These are phyloP conservation scores for Trichoderma virens DNA, from an alignment of 495 filamentous ascomycete genomes.

Conservation along the genomic window DNA sequence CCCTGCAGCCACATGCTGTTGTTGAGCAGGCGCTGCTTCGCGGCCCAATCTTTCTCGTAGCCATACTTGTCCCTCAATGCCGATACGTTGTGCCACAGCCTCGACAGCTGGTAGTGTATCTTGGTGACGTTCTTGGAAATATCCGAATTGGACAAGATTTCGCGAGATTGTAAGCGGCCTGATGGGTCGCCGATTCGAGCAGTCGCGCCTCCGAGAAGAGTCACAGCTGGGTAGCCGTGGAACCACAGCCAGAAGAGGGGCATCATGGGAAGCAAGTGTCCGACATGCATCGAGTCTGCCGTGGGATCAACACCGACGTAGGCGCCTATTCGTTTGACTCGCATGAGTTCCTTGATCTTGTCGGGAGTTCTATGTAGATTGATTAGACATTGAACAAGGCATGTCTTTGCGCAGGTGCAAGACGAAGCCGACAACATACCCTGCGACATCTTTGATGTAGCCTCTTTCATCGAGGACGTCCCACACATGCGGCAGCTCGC, in stretches of 20 bases:
- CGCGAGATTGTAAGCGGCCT: slow-evolving; percentile 60
- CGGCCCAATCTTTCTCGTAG: slow-evolving; percentile 51
- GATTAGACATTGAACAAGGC: background rate
- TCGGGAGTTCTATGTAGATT: slow-evolving; percentile 37
- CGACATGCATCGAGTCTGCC: slow-evolving; percentile 81
- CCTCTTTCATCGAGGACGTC: slow-evolving; percentile 72
- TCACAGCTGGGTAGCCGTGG: slow-evolving; percentile 66
- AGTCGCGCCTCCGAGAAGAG: slow-evolving; percentile 79
- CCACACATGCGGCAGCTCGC: slow-evolving; percentile 55
- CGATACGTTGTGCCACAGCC: slow-evolving; percentile 66
- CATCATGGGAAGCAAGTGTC: slow-evolving; percentile 92
- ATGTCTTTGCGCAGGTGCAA: slow-evolving; percentile 2
- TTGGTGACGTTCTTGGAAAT: slow-evolving; percentile 62
- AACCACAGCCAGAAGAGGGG: slow-evolving; percentile 88
- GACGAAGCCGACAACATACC: slow-evolving; percentile 43
- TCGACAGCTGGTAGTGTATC: slow-evolving; percentile 75
- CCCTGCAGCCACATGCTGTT: slow-evolving; percentile 76
- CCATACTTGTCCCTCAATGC: slow-evolving; percentile 51
- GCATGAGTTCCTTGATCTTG: slow-evolving; percentile 63
- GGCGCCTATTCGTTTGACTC: slow-evolving; percentile 58
- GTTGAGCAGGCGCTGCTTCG: slow-evolving; percentile 60
- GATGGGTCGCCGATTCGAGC: slow-evolving; percentile 84
- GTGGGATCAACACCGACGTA: slow-evolving; percentile 94
- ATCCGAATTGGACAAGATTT: slow-evolving; percentile 43
- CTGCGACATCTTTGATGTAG: slow-evolving; percentile 70